Percentiles rank a stretch among this genome's conserved stretches.
Conservation (phyloP, 352 stramenopile genomes). For the Phytophthora citricola region DNA sequence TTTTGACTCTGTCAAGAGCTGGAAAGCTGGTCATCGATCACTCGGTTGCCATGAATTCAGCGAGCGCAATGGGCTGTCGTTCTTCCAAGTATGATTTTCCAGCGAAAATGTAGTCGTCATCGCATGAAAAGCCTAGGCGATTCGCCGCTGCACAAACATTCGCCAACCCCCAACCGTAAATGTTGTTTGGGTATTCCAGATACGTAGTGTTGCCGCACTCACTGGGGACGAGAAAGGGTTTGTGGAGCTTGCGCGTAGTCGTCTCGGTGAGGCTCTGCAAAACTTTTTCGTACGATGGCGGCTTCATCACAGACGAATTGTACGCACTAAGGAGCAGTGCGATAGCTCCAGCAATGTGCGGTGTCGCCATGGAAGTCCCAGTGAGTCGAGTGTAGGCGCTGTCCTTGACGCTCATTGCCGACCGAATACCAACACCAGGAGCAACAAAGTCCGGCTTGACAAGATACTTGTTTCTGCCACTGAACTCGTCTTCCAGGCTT, state of each 20-base stretch:
- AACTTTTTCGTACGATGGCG: slow-evolving; percentile 39
- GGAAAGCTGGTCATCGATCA: slow-evolving; percentile 18
- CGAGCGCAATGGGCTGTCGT: slow-evolving; percentile 15
- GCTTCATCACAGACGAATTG: slow-evolving; percentile 13
- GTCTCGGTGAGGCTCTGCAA: slow-evolving; percentile 46
- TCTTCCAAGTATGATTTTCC: background rate
- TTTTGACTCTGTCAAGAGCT: background rate
- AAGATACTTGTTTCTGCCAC: slow-evolving; percentile 29
- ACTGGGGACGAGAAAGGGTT: slow-evolving; percentile 74
- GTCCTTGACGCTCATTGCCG: slow-evolving; percentile 64
- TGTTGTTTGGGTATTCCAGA: slow-evolving; percentile 76
- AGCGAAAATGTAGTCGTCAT: slow-evolving; percentile 13
- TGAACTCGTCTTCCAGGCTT: slow-evolving; percentile 37
- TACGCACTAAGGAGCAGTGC: slow-evolving; percentile 62
- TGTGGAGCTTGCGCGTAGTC: slow-evolving; percentile 53
- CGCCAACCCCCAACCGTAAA: slow-evolving; percentile 70
- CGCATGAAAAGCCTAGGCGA: slow-evolving; percentile 47
- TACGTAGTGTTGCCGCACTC: slow-evolving; percentile 71
- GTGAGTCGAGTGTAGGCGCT: slow-evolving; percentile 66
- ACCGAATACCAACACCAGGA: slow-evolving; percentile 72
- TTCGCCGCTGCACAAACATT: slow-evolving; percentile 62
- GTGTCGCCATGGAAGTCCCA: slow-evolving; percentile 81
- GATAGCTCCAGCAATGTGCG: slow-evolving; percentile 66
- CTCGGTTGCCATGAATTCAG: slow-evolving; percentile 25
- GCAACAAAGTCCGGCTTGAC: slow-evolving; percentile 83